Evolutionary conservation across 192 early-diverging fungal species (phyloP), one percentile per base, ranked within the genome.

Genomic region (Umbelopsis sp.): DNA sequence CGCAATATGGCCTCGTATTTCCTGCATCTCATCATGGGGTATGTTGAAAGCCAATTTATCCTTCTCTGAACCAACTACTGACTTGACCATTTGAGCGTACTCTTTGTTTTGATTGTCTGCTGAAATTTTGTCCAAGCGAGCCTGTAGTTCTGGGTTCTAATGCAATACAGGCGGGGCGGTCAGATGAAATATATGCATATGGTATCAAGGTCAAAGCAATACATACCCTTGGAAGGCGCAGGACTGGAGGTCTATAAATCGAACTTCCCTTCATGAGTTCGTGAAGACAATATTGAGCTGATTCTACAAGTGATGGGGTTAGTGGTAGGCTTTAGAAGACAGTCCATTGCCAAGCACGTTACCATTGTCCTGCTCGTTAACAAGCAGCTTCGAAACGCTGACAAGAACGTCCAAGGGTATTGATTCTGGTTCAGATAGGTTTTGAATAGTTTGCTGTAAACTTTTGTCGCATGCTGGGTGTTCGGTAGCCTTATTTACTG

Each of bases 111-210:
- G 31, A 34, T 62, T 62, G 4, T 62, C 56, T 34, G 31, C 56
- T 17, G 56, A 26, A n/a, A 62, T 62, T 31, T 34, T 62, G 26
- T 62, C 56, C 31, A 62, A 14, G 29, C 56, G 56, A 29, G 56
- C 56, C n/a, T 62, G 56, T 31, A 62, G 29, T 62, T 62, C 56
- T 62, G 56, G 31, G 31, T 62, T 62, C 56, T 62, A 20, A n/a
- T 17, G 5, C 3, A 20, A 59, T 36, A 10, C 17, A 17, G 24
- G 31, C n/a, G n/a, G n/a, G n/a, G n/a, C n/a, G n/a, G n/a, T n/a
- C n/a, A n/a, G n/a, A 41, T 41, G 38, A 41, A 41, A 41, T 41
- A 41, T 0, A 41, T 1, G 12, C 7, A 41, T 3, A 41, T 6
- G 36, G 5, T 34, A 34, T 25, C 31, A n/a, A n/a, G 56, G 3